phyloP scores from a whole-genome alignment of 208 protist genomes.

The Leishmania braziliensis region DNA sequence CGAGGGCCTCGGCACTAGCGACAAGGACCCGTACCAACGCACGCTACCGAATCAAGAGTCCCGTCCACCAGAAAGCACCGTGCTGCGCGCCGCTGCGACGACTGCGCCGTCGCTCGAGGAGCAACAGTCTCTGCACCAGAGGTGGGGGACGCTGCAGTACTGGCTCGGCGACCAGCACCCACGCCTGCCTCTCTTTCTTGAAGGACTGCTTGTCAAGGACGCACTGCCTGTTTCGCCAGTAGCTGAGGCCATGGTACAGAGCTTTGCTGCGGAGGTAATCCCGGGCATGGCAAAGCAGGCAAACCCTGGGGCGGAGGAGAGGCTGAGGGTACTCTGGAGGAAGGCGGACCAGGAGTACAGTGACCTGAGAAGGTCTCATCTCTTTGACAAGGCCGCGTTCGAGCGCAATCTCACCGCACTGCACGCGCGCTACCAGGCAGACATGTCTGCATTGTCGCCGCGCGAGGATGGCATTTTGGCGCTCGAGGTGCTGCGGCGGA shows the following conservation, averaged over 20 bases:
- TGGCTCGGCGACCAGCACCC: conserved; percentile 70
- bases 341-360: conserved; percentile 40
- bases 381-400: conserved; percentile 66
- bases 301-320: conserved; percentile 14
- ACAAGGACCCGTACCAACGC: conserved; percentile 71
- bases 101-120: conserved; percentile 64
- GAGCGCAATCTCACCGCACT: conserved; percentile 41
- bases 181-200: conserved; percentile 63
- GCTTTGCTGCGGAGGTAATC: conserved; percentile 60
- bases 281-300: conserved; percentile 30
- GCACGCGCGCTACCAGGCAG: conserved; percentile 26
- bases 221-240: conserved; percentile 60
- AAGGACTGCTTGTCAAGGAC: conserved; percentile 43
- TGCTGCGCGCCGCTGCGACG: conserved; percentile 35
- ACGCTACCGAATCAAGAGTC: conserved; percentile 77
- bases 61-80: conserved; percentile 54
- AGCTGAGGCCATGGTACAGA: conserved; percentile 54
- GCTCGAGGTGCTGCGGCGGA: conserved; percentile 79
- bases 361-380: conserved; percentile 27
- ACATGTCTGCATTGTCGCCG: conserved; percentile 23
- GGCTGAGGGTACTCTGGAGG: conserved; percentile 45
- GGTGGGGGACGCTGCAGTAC: conserved; percentile 69
- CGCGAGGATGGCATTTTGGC: conserved; percentile 52
- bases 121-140: conserved; percentile 26
- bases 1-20: conserved; percentile 78